phyloP scores from a whole-genome alignment of 2,329 filamentous ascomycete genomes.

The Cytospora leucostoma region DNA sequence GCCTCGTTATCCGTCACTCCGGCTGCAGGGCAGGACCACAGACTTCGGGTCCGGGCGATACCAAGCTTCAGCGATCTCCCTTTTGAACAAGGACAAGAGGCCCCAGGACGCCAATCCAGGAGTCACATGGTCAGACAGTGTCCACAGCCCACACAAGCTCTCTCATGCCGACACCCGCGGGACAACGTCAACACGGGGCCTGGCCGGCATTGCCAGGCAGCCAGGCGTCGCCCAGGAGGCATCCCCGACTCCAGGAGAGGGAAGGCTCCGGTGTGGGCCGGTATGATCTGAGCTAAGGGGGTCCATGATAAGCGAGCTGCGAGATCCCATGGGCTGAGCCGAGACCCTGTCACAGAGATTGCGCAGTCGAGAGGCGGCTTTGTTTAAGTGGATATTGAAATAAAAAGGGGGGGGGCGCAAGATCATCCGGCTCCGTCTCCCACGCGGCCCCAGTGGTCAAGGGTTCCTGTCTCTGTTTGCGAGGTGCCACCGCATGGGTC shows the following conservation, averaged over 20 bases:
- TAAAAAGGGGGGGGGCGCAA: neutral
- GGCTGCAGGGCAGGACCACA: neutral
- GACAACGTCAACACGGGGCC: neutral
- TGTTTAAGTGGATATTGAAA: neutral
- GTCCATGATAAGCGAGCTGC: slow-evolving; percentile 27
- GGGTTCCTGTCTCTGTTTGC: slow-evolving; percentile 12
- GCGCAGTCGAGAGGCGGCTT: slow-evolving; percentile 8
- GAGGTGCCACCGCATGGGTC: slow-evolving; percentile 17
- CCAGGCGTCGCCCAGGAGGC: neutral
- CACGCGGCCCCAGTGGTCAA: neutral
- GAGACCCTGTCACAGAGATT: slow-evolving; percentile 23
- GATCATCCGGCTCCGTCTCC: neutral
- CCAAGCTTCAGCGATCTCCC: neutral
- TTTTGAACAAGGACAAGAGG: neutral
- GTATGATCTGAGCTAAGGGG: slow-evolving; percentile 5
- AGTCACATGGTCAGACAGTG: neutral
- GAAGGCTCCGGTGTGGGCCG: too few relatives aligned
- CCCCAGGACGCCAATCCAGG: neutral
- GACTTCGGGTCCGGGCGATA: neutral
- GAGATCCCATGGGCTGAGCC: slow-evolving; percentile 24
- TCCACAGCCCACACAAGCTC: neutral
- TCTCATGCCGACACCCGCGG: neutral
- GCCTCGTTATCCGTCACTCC: neutral
- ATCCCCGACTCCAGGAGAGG: neutral
- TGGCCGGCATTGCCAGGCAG: neutral